phyloP scores from a whole-genome alignment of 2,329 filamentous ascomycete genomes.

The Monilinia polystroma region DNA sequence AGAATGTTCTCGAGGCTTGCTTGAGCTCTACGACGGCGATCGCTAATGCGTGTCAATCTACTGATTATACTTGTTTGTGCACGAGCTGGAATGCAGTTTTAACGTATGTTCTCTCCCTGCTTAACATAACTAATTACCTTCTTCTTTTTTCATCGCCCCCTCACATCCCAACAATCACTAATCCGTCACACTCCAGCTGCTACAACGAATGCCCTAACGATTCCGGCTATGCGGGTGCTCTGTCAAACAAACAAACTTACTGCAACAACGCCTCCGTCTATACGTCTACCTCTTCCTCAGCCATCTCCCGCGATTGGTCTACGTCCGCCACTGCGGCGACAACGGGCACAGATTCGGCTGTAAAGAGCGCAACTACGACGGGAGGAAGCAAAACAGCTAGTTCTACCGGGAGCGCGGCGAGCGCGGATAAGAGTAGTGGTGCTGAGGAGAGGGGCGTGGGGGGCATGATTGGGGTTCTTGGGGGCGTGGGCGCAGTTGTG shows the following conservation, averaged over 20 bases:
- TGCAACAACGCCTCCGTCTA: slow-evolving; percentile 35
- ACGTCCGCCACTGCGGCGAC: slow-evolving; percentile 21
- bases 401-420: slow-evolving; percentile 22
- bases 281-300: slow-evolving; percentile 25
- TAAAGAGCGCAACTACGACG: neutral
- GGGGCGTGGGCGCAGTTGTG: neutral
- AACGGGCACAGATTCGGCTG: neutral
- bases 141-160: neutral
- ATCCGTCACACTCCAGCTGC: slow-evolving; percentile 47
- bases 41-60: slow-evolving; percentile 38
- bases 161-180: neutral
- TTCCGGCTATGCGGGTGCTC: slow-evolving; percentile 33
- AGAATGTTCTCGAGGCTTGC: slow-evolving; percentile 44
- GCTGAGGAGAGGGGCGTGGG: neutral
- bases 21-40: slow-evolving; percentile 42
- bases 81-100: slow-evolving; percentile 52
- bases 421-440: neutral
- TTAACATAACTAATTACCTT: slow-evolving; percentile 20
- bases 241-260: slow-evolving; percentile 31
- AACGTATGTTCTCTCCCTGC: slow-evolving; percentile 42
- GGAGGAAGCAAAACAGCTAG: slow-evolving; percentile 22
- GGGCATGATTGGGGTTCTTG: neutral
- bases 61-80: slow-evolving; percentile 53
- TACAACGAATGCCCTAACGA: slow-evolving; percentile 63
- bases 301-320: slow-evolving; percentile 29